Evolutionary conservation across 2,329 filamentous ascomycete genomes (phyloP).

Genomic region (Colletotrichum shisoi): DNA sequence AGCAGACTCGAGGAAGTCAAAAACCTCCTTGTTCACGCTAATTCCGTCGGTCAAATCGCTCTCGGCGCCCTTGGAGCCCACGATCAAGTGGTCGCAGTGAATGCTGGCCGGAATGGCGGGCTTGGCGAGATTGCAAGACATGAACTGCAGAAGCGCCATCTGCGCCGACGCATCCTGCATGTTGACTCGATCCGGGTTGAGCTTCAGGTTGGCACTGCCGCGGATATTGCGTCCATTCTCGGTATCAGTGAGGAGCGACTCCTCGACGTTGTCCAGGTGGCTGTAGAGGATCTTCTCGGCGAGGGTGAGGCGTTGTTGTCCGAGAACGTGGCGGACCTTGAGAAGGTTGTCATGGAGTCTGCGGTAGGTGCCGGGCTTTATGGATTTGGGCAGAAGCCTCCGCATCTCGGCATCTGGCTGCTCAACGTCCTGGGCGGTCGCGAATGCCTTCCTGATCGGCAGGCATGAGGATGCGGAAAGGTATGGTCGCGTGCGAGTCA

Average conservation of each 20-base stretch:
- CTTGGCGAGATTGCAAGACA: conserved; percentile 88
- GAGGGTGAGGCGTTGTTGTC: conserved; percentile 74
- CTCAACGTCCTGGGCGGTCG: conserved; percentile 39
- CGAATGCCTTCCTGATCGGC: conserved; percentile 38
- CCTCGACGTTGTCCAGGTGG: conserved; percentile 88
- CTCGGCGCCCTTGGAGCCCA: conserved; percentile 88
- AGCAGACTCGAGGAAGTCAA: conserved; percentile 94
- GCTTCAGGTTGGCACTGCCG: conserved; percentile 89
- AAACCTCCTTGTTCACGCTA: conserved; percentile 92
- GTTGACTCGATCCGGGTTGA: conserved; percentile 95
- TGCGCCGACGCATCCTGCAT: conserved; percentile 99
- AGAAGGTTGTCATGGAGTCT: conserved; percentile 80
- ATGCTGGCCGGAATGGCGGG: conserved; percentile 97
- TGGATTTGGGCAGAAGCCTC: conserved; percentile 47
- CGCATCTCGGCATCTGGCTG: conserved; percentile 47
- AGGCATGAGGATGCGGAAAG: conserved; percentile 34
- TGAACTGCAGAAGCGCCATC: conserved; percentile 98
- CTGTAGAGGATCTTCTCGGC: conserved; percentile 99
- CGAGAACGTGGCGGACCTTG: conserved; percentile 77
- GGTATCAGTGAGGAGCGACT: conserved; percentile 83
- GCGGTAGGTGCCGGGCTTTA: conserved; percentile 75
- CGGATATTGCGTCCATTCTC: conserved; percentile 84
- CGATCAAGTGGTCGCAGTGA: conserved; percentile 99
- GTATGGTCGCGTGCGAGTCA: conserved; percentile 41
- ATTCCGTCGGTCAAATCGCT: conserved; percentile 86